Base-by-base conservation (phyloP, 495 filamentous ascomycete genomes). In the Jackrogersella minutella region DNA sequence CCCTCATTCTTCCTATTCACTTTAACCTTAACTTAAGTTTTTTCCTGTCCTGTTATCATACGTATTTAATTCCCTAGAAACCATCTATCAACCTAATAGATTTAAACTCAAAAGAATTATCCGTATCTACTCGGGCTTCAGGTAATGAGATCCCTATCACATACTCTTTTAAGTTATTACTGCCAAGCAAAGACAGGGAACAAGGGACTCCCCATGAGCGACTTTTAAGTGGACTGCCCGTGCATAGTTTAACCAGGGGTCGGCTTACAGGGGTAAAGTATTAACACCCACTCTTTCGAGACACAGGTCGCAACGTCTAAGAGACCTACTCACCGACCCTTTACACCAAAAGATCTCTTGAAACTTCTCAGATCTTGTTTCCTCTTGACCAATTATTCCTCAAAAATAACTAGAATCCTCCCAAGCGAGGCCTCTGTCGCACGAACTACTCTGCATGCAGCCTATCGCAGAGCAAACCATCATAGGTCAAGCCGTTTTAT, bases 281-380 rank as follows among this genome's bases (percentile, higher is more conserved):
- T 55, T 58, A 49, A 62, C 61, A 62, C 57, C 69, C 74, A 73
- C 64, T 56, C 62, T 67, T 71, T 77, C 74, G 77, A 82, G 78
- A 82, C 79, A 76, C 74, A 75, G 78, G 72, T 76, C 75, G 79
- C 77, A 78, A 79, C 78, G 75, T 62, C 70, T 70, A 63, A 73
- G 69, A 71, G 46, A 62, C 61, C 60, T 66, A 43, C 62, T 73
- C 58, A 74, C 67, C 67, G 72, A 70, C 68, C 70, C 3, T 70
- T 69, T 68, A 63, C 41, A 31, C 60, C 63, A 64, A 62, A 60
- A 59, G 66, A 41, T 61, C 51, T 61, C 44, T 64, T 50, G 61
- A 66, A 70, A 66, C 64, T 49, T 67, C 36, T 66, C 64, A 58
- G 56, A 74, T 59, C 67, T 64, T 59, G 64, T 68, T 68, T 73